Conservation (phyloP, 768 basidiomycete species). For the Rhizopogon vesiculosus region DNA sequence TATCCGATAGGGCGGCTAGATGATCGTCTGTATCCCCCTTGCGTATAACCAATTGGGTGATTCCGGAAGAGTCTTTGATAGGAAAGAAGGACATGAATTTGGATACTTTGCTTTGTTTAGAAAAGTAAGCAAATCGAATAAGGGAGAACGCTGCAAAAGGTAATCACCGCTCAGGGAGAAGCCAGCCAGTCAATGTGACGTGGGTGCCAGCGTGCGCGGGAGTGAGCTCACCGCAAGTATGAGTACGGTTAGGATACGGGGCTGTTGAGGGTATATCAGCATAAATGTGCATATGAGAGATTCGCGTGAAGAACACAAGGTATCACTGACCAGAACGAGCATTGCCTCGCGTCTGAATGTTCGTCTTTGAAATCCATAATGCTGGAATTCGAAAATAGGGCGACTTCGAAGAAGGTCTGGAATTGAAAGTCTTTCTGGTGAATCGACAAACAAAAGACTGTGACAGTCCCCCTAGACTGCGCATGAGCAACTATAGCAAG, state of each 20-base stretch:
- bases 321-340: constrained; percentile 9
- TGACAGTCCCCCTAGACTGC: not conserved
- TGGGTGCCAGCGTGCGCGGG: constrained; percentile 43
- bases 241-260: constrained; percentile 58
- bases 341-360: not conserved
- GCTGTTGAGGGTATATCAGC: constrained; percentile 26
- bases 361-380: constrained; percentile 4
- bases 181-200: constrained; percentile 79
- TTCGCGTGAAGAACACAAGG: constrained; percentile 2
- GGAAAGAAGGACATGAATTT: constrained; percentile 80
- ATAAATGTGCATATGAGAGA: not conserved
- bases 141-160: constrained; percentile 23
- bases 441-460: not conserved
- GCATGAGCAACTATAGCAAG: not conserved
- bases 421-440: not conserved
- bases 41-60: constrained; percentile 73
- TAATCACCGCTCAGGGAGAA: constrained; percentile 76
- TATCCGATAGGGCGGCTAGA: constrained; percentile 45
- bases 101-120: constrained; percentile 53
- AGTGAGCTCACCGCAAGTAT: constrained; percentile 58
- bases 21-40: constrained; percentile 21
- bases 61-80: constrained; percentile 74
- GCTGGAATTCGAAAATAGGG: constrained; percentile 8
- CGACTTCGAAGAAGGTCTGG: constrained; percentile 1
- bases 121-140: constrained; percentile 28